phyloP scores from a whole-genome alignment of 805 yeast species.

The Yamadazyma takamatsuzukensis region DNA sequence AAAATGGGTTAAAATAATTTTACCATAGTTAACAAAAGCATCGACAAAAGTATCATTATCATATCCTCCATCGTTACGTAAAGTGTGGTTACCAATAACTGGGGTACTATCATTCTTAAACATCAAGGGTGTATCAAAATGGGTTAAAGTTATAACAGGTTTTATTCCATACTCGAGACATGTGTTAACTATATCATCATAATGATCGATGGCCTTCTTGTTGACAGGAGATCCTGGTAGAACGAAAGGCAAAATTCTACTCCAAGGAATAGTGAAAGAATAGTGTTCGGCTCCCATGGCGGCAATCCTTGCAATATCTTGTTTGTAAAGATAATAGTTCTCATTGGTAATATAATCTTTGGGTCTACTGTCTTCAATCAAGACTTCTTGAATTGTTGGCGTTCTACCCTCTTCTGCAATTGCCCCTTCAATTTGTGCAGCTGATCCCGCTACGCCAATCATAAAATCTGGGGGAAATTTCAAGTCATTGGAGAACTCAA shows the following conservation, averaged over 20 bases:
- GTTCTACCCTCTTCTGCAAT: slow-evolving; percentile 28
- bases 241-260: slow-evolving; percentile 29
- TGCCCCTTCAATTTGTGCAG: slow-evolving; percentile 36
- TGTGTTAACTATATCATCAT: slow-evolving; percentile 18
- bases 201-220: slow-evolving; percentile 22
- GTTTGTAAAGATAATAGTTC: slow-evolving; percentile 29
- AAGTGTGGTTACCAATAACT: slow-evolving; percentile 8
- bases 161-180: slow-evolving; percentile 16
- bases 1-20: slow-evolving; percentile 24
- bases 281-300: slow-evolving; percentile 28
- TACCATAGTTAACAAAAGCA: slow-evolving; percentile 29
- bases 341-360: slow-evolving; percentile 24
- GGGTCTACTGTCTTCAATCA: slow-evolving; percentile 11
- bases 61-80: slow-evolving; percentile 21
- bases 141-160: slow-evolving; percentile 30
- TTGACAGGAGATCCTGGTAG: slow-evolving; percentile 26
- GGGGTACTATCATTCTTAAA: slow-evolving; percentile 7
- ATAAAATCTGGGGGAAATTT: slow-evolving; percentile 15
- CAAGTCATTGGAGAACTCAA: slow-evolving; percentile 11
- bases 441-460: slow-evolving; percentile 30
- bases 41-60: slow-evolving; percentile 21
- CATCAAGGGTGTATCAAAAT: slow-evolving; percentile 28
- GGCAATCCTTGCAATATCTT: slow-evolving; percentile 27
- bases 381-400: slow-evolving; percentile 26
- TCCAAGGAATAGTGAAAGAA: slow-evolving; percentile 32